Conservation (phyloP, 371 early-diverging fungal species). For the Rhizopus stolonifer region DNA sequence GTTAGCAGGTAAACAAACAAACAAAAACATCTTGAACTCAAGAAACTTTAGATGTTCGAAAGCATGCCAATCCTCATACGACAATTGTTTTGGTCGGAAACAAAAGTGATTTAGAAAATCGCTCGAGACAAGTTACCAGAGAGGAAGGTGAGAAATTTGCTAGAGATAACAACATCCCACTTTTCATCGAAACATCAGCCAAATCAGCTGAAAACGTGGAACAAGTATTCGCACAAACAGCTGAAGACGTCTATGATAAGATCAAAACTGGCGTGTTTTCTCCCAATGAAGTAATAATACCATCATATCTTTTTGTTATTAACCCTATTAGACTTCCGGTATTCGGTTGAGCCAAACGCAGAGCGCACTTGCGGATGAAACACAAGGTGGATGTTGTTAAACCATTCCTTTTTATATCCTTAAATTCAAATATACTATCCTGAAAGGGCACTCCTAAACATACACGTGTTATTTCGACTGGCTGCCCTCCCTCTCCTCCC, state of each 20-base stretch:
- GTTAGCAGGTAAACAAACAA: constrained; percentile 69
- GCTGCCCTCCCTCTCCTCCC: no score
- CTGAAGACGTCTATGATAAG: constrained; percentile 81
- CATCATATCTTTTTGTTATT: constrained; percentile 5
- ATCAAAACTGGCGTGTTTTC: constrained; percentile 78
- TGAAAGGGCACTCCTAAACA: no score
- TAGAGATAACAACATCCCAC: constrained; percentile 71
- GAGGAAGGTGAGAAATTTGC: constrained; percentile 94
- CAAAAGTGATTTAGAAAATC: constrained; percentile 82
- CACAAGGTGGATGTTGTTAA: constrained; percentile 34
- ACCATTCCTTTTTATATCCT: no score
- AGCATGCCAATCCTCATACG: constrained; percentile 88
- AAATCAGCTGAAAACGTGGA: constrained; percentile 93
- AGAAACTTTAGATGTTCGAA: constrained; percentile 59
- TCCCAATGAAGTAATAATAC: constrained; percentile 62
- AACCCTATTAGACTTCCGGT: constrained; percentile 60
- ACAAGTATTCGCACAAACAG: constrained; percentile 76
- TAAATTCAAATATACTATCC: no score
- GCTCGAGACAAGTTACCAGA: constrained; percentile 74
- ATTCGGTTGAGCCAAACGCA: constrained; percentile 49
- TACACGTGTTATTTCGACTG: no score
- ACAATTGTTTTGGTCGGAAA: constrained; percentile 93
- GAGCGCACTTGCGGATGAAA: constrained; percentile 48
- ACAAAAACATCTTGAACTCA: background rate
- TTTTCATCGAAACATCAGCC: constrained; percentile 94